phyloP scores from a whole-genome alignment of 2,329 filamentous ascomycete species.

The Orbilia brochopaga region DNA sequence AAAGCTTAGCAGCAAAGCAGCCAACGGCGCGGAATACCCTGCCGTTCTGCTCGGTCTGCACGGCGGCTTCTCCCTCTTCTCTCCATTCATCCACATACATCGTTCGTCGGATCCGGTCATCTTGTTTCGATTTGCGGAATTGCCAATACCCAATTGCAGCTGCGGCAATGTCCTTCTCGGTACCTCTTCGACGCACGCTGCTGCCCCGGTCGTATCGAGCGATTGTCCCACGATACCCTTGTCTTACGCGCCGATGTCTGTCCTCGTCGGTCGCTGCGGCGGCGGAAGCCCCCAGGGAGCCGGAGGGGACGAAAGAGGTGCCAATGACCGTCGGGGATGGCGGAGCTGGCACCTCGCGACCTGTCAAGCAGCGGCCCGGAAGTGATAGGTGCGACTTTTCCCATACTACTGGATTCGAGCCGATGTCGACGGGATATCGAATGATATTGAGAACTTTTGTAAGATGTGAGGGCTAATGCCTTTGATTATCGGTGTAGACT shows the following conservation, averaged over 20 bases:
- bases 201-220: constrained; percentile 31
- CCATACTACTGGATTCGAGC: not conserved
- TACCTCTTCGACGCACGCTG: constrained; percentile 41
- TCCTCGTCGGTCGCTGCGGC: constrained; percentile 18
- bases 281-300: constrained; percentile 36
- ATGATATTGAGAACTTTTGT: not conserved
- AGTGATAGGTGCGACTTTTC: constrained; percentile 32
- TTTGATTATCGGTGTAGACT: constrained; percentile 22
- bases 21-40: not conserved
- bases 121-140: not conserved
- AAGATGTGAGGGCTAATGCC: not conserved
- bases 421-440: not conserved
- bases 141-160: constrained; percentile 2
- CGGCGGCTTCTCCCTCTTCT: not conserved
- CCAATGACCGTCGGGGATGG: constrained; percentile 49
- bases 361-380: constrained; percentile 42
- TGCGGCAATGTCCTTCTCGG: constrained; percentile 37
- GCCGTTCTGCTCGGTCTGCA: not conserved
- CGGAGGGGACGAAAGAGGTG: constrained; percentile 45
- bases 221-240: constrained; percentile 39
- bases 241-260: constrained; percentile 36
- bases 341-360: constrained; percentile 39
- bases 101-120: not conserved
- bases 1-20: constrained; percentile 45
- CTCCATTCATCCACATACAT: not conserved